Conservation (phyloP, 805 yeast genomes). For the Lipomyces starkeyi region DNA sequence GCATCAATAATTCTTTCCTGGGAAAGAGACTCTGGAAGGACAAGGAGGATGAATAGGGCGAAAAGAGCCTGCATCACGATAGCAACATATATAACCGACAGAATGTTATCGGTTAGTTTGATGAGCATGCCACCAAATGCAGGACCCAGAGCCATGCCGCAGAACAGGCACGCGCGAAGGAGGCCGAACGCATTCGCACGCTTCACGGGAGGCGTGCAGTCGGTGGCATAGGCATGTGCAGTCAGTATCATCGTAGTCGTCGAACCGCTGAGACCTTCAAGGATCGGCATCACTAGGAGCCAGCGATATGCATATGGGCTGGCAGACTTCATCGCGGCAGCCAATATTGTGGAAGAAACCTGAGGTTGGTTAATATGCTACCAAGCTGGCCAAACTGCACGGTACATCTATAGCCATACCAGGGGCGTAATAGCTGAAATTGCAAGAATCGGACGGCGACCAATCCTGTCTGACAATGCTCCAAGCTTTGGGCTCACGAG, state of each 20-base stretch:
- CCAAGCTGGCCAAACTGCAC: background rate
- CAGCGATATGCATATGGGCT: slow-evolving; percentile 35
- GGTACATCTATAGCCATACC: background rate
- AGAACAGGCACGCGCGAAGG: slow-evolving; percentile 40
- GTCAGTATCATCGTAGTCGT: slow-evolving; percentile 59
- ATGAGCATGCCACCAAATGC: slow-evolving; percentile 39
- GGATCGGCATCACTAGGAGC: slow-evolving; percentile 52
- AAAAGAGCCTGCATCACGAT: slow-evolving; percentile 1
- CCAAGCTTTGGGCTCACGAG: slow-evolving; percentile 24
- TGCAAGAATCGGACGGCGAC: slow-evolving; percentile 15
- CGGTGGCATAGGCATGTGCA: slow-evolving; percentile 72
- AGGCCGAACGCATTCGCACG: slow-evolving; percentile 49
- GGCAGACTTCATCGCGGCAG: slow-evolving; percentile 6
- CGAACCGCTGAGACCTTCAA: slow-evolving; percentile 68
- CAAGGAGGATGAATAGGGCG: slow-evolving; percentile 11
- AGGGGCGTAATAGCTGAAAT: background rate
- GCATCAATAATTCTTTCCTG: slow-evolving; percentile 17
- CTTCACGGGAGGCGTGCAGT: slow-evolving; percentile 66
- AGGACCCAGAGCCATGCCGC: slow-evolving; percentile 41
- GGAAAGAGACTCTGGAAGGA: slow-evolving; percentile 36
- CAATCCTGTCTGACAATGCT: slow-evolving; percentile 24
- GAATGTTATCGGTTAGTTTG: slow-evolving; percentile 11
- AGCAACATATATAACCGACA: slow-evolving; percentile 16
- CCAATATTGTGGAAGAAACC: background rate
- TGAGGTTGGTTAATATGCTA: background rate